phyloP scores from a whole-genome alignment of 495 filamentous ascomycete genomes.

The Cercophora sp. region DNA sequence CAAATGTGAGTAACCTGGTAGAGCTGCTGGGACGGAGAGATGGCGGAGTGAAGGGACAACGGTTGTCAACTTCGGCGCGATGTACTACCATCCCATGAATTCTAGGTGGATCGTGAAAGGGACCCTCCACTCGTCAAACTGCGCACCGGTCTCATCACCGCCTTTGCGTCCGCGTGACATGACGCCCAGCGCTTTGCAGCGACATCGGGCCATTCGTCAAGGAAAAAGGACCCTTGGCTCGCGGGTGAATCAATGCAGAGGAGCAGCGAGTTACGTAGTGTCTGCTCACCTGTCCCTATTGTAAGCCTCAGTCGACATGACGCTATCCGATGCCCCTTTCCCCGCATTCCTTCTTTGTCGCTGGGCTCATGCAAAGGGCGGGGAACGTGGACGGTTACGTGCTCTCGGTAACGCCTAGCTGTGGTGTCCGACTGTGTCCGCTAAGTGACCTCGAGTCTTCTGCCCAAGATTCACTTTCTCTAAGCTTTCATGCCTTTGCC shows the following conservation, averaged over 20 bases:
- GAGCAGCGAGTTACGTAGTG: neutral
- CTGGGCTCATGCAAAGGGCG: constrained; percentile 1
- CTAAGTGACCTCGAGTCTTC: no score
- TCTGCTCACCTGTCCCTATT: neutral
- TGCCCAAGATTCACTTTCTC: no score
- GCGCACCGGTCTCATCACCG: neutral
- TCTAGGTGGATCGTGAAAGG: no score
- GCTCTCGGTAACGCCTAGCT: constrained; percentile 8
- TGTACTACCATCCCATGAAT: no score
- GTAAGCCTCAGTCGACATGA: neutral
- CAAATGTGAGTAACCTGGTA: no score
- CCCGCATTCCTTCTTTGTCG: constrained; percentile 5
- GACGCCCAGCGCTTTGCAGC: neutral
- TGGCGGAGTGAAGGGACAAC: no score
- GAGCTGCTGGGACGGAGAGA: no score
- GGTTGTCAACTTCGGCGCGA: no score
- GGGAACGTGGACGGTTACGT: constrained; percentile 12
- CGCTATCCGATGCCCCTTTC: constrained; percentile 8
- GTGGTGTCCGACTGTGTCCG: constrained; percentile 1
- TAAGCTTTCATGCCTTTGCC: no score
- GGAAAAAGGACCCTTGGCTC: neutral
- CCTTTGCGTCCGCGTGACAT: neutral
- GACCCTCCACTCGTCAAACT: no score
- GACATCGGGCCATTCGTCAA: neutral
- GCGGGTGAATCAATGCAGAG: neutral